These are phyloP conservation scores for Dicorynia guianensis DNA, from an alignment of 306 rosid genomes.

Conservation along the genomic window DNA sequence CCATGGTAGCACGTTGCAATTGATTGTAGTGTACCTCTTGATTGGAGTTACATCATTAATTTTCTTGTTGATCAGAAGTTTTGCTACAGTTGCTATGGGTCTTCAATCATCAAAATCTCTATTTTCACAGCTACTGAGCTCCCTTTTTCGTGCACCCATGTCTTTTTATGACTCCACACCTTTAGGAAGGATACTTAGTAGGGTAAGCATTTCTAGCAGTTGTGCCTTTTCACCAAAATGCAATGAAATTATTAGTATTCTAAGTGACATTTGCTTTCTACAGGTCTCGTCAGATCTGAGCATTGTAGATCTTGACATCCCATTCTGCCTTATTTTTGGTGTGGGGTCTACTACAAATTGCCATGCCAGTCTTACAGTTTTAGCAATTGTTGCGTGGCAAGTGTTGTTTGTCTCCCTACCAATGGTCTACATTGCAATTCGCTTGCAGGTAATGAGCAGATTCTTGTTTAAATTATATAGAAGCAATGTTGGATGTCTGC, in stretches of 20 bases:
- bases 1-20: slow-evolving; percentile 32
- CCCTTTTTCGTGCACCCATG: slow-evolving; percentile 69
- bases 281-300: slow-evolving; percentile 67
- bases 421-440: slow-evolving; percentile 47
- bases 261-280: slow-evolving; percentile 1
- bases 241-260: slow-evolving; percentile 6
- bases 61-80: slow-evolving; percentile 46
- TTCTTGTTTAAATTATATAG: slow-evolving; percentile 15
- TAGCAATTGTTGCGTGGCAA: slow-evolving; percentile 63
- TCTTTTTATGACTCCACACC: slow-evolving; percentile 74
- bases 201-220: slow-evolving; percentile 48
- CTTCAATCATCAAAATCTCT: slow-evolving; percentile 51
- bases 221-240: background rate
- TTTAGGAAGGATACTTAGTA: slow-evolving; percentile 67
- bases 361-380: slow-evolving; percentile 46
- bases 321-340: slow-evolving; percentile 37
- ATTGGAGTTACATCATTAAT: slow-evolving; percentile 38
- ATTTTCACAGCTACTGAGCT: slow-evolving; percentile 51
- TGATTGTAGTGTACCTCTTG: slow-evolving; percentile 48
- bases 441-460: slow-evolving; percentile 54
- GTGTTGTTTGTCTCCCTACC: slow-evolving; percentile 56
- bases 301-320: slow-evolving; percentile 59
- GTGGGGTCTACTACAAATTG: slow-evolving; percentile 34
- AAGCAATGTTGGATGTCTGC: background rate
- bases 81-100: slow-evolving; percentile 41